phyloP scores from a whole-genome alignment of 768 basidiomycete genomes.

The Heimioporus sp. region DNA sequence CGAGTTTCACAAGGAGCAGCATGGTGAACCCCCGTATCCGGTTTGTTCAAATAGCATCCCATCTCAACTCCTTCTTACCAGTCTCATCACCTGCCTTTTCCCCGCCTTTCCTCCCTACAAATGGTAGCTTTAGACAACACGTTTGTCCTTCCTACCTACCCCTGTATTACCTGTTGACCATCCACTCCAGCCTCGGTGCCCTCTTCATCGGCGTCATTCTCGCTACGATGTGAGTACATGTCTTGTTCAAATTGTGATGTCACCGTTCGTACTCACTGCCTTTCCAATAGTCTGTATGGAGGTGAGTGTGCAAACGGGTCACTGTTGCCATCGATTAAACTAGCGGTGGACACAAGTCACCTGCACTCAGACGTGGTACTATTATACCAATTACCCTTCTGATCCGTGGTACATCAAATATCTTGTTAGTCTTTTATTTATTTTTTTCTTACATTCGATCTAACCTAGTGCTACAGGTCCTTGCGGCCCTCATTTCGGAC shows the following conservation, averaged over 20 bases:
- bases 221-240: conserved; percentile 45
- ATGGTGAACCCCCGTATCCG: too few relatives aligned
- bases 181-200: conserved; percentile 42
- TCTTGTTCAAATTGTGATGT: background rate
- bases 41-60: background rate
- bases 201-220: conserved; percentile 48
- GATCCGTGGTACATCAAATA: conserved; percentile 49
- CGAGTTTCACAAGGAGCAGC: too few relatives aligned
- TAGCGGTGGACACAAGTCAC: conserved; percentile 41
- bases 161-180: background rate
- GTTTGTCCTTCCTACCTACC: conserved; percentile 22
- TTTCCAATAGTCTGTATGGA: conserved; percentile 44
- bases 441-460: background rate
- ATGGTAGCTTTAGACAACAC: conserved; percentile 31
- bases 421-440: conserved; percentile 35
- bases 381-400: conserved; percentile 45
- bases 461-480: conserved; percentile 39
- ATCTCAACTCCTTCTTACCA: background rate
- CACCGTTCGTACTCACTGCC: conserved; percentile 2
- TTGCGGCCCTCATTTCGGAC: conserved; percentile 47
- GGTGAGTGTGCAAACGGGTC: conserved; percentile 30
- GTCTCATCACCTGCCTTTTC: background rate
- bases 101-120: background rate
- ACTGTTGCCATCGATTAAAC: background rate
- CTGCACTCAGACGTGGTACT: conserved; percentile 53